Percentiles rank a stretch among this genome's conserved stretches.
Conservation (phyloP, 495 filamentous ascomycete genomes). For the Penicillium canescens region DNA sequence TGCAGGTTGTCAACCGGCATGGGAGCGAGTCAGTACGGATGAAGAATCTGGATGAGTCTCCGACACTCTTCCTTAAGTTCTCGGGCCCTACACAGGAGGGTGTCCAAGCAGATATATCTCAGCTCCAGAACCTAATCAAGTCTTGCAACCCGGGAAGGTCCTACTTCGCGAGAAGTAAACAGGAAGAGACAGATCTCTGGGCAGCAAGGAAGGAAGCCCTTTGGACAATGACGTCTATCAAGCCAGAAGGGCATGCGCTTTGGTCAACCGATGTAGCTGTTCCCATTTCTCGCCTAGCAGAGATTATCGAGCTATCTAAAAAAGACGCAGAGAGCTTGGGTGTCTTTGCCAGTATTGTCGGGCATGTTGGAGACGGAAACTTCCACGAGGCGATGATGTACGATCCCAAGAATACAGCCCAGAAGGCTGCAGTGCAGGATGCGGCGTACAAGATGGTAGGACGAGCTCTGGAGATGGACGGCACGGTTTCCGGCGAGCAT, state of each 20-base stretch:
- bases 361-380: constrained; percentile 87
- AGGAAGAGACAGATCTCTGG: constrained; percentile 63
- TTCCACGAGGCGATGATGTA: constrained; percentile 92
- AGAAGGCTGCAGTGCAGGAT: constrained; percentile 69
- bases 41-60: constrained; percentile 62
- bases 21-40: constrained; percentile 64
- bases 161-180: constrained; percentile 7
- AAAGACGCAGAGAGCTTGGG: constrained; percentile 83
- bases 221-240: constrained; percentile 59
- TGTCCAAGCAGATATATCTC: constrained; percentile 34
- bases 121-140: constrained; percentile 54
- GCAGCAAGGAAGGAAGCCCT: constrained; percentile 83
- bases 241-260: constrained; percentile 58
- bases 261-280: constrained; percentile 89
- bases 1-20: constrained; percentile 84
- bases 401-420: constrained; percentile 63
- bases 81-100: constrained; percentile 82
- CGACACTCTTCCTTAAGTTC: constrained; percentile 96
- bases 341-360: constrained; percentile 81
- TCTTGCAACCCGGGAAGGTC: constrained; percentile 67
- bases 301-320: constrained; percentile 87
- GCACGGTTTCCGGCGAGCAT: constrained; percentile 56
- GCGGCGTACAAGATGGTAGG: constrained; percentile 89
- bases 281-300: constrained; percentile 79
- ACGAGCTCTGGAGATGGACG: constrained; percentile 87